Percentiles rank a stretch among this genome's conserved stretches.
Evolutionary conservation across 106 monocot species (phyloP).

Genomic region (Triglochin maritima): DNA sequence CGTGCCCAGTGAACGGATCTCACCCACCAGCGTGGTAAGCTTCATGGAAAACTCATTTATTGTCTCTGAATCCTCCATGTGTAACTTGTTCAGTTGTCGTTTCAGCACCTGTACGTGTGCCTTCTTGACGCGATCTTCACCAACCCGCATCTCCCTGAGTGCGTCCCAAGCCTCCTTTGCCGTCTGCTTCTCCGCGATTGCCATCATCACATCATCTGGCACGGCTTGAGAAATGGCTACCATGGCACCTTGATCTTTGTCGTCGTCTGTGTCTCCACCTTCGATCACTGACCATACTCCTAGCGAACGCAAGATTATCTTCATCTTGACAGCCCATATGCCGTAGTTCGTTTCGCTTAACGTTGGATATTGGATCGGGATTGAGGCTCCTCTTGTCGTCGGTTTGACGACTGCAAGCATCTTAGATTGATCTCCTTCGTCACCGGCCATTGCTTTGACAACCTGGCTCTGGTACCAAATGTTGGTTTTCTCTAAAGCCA

Average conservation of each 20-base stretch:
- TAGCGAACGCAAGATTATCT: conserved; percentile 4
- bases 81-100: neutral
- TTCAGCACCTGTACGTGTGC: conserved; percentile 18
- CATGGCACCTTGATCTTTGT: conserved; percentile 6
- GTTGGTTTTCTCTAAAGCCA: neutral
- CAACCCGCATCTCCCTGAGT: conserved; percentile 7
- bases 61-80: conserved; percentile 10
- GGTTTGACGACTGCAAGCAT: neutral
- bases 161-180: conserved; percentile 14
- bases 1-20: conserved; percentile 1
- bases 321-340: conserved; percentile 5
- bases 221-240: conserved; percentile 1
- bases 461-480: neutral
- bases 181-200: conserved; percentile 10
- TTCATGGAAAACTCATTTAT: conserved; percentile 6
- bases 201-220: conserved; percentile 16
- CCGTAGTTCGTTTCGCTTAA: conserved; percentile 3
- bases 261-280: conserved; percentile 2
- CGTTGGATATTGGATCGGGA: neutral
- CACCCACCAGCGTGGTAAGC: conserved; percentile 1
- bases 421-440: neutral
- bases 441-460: neutral
- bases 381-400: neutral
- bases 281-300: conserved; percentile 11
- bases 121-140: conserved; percentile 11